These are phyloP conservation scores for Rhodotorula paludigena DNA, from an alignment of 768 basidiomycete species.

Conservation along the genomic window DNA sequence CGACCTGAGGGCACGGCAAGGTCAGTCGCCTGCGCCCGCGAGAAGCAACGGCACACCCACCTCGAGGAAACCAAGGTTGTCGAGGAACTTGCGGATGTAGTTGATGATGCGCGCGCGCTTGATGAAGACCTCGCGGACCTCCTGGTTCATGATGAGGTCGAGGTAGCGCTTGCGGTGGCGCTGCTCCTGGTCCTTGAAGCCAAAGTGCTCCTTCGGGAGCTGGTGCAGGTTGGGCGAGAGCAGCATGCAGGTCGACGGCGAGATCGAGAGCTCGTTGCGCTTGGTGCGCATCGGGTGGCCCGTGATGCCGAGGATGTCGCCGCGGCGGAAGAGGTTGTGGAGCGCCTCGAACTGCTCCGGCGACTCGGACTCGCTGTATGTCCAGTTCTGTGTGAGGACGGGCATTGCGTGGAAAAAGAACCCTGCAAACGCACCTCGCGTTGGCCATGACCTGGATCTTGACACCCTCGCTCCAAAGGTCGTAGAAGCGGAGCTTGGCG, in stretches of 20 bases:
- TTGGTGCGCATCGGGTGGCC: constrained; percentile 87
- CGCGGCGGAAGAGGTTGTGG: constrained; percentile 85
- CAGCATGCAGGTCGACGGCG: constrained; percentile 71
- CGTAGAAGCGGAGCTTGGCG: constrained; percentile 86
- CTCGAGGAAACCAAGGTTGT: constrained; percentile 89
- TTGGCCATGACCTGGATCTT: constrained; percentile 95
- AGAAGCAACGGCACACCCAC: no score
- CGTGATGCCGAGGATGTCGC: constrained; percentile 90
- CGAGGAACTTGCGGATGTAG: constrained; percentile 85
- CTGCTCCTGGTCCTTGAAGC: constrained; percentile 94
- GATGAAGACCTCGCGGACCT: constrained; percentile 83
- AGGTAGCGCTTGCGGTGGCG: constrained; percentile 98
- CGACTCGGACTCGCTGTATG: constrained; percentile 46
- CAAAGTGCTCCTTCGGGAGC: constrained; percentile 84
- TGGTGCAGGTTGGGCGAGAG: constrained; percentile 96
- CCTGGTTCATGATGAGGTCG: constrained; percentile 89
- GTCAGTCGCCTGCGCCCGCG: no score
- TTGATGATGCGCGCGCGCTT: constrained; percentile 84
- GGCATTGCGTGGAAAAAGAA: background rate
- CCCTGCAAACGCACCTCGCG: constrained; percentile 58
- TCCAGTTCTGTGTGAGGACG: background rate
- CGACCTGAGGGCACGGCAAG: constrained; percentile 56
- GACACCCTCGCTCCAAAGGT: constrained; percentile 81
- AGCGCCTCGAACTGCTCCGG: constrained; percentile 58
- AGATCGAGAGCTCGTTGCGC: constrained; percentile 89